These are phyloP conservation scores for Mycena amicta DNA, from an alignment of 768 basidiomycete genomes.

Conservation along the genomic window DNA sequence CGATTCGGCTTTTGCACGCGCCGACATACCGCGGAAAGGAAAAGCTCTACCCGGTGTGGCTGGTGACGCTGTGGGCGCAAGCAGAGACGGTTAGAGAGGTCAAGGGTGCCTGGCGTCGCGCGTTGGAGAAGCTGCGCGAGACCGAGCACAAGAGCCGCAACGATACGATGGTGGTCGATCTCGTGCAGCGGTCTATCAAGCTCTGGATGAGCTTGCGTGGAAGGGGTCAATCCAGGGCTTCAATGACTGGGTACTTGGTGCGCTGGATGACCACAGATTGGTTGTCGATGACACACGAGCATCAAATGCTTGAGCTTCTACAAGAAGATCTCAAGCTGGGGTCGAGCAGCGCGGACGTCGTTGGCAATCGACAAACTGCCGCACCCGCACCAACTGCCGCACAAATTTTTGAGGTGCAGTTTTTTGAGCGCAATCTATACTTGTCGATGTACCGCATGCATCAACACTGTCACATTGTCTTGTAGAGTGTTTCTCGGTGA, in stretches of 20 bases:
- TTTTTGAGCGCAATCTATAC: too few relatives aligned
- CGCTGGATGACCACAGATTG: slow-evolving; percentile 16
- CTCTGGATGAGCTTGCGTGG: background rate
- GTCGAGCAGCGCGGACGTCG: background rate
- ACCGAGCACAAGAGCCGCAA: background rate
- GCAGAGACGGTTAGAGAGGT: slow-evolving; percentile 1
- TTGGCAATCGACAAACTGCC: too few relatives aligned
- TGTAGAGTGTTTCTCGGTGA: too few relatives aligned
- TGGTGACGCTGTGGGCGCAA: slow-evolving; percentile 1
- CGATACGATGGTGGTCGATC: background rate
- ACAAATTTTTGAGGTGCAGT: too few relatives aligned
- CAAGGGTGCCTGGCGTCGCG: background rate
- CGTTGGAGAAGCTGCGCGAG: background rate
- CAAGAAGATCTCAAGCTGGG: slow-evolving; percentile 6
- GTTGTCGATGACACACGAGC: slow-evolving; percentile 8
- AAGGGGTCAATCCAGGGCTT: background rate
- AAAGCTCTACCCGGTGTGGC: slow-evolving; percentile 3
- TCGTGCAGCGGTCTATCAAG: background rate
- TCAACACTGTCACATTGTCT: too few relatives aligned
- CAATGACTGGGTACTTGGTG: background rate
- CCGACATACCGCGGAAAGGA: background rate
- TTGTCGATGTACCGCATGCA: too few relatives aligned
- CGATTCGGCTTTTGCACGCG: background rate
- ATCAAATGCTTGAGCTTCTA: slow-evolving; percentile 5
- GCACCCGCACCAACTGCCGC: too few relatives aligned